phyloP scores from a whole-genome alignment of 495 filamentous ascomycete species.

The Penicillium alfredii region DNA sequence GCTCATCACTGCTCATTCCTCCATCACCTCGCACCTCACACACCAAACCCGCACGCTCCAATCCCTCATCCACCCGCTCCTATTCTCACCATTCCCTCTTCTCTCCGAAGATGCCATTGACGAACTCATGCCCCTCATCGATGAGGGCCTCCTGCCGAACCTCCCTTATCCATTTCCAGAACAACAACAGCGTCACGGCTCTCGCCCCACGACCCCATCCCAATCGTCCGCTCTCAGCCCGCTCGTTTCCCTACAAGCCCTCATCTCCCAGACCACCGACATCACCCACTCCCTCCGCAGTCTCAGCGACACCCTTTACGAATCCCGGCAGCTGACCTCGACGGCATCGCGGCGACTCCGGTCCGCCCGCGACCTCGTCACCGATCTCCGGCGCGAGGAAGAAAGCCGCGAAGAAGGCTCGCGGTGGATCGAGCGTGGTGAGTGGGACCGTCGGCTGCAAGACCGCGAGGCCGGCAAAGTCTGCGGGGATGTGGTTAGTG shows the following conservation, averaged over 20 bases:
- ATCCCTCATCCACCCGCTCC: slow-evolving; percentile 66
- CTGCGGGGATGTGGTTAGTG: slow-evolving; percentile 80
- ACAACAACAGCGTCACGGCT: slow-evolving; percentile 47
- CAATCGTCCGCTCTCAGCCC: slow-evolving; percentile 31
- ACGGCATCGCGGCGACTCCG: slow-evolving; percentile 70
- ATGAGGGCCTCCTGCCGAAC: slow-evolving; percentile 46
- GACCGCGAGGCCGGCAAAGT: slow-evolving; percentile 71
- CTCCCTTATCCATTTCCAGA: slow-evolving; percentile 46
- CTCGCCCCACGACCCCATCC: slow-evolving; percentile 32
- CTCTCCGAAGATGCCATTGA: slow-evolving; percentile 65
- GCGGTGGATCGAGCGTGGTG: slow-evolving; percentile 69
- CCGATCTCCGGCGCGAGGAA: slow-evolving; percentile 74
- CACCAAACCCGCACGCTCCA: slow-evolving; percentile 79
- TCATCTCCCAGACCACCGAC: slow-evolving; percentile 59
- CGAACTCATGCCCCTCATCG: slow-evolving; percentile 58
- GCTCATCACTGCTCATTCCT: slow-evolving; percentile 81
- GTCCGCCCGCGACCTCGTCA: slow-evolving; percentile 71
- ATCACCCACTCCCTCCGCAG: slow-evolving; percentile 74
- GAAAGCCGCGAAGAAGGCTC: slow-evolving; percentile 75
- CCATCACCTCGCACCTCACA: slow-evolving; percentile 74
- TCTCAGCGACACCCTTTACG: slow-evolving; percentile 88
- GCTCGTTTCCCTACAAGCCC: slow-evolving; percentile 49
- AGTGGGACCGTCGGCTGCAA: slow-evolving; percentile 70
- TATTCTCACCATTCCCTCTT: slow-evolving; percentile 44
- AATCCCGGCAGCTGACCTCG: slow-evolving; percentile 80